Base-by-base conservation (phyloP, 306 rosid genomes). In the Canavalia ensiformis region DNA sequence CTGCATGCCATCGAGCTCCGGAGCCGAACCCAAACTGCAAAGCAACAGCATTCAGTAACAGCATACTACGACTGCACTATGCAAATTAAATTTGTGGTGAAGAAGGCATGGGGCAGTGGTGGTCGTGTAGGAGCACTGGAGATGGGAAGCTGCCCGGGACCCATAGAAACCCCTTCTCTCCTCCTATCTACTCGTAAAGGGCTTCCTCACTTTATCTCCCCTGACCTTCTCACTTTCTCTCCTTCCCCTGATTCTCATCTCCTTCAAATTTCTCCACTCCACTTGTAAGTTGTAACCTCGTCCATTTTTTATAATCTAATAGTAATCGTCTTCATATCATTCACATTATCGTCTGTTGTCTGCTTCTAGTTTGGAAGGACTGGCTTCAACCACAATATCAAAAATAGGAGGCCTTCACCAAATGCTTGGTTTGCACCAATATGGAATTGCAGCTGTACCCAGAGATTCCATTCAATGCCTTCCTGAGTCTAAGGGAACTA, bases 111-210 rank as follows among this genome's bases (percentile, higher is more conserved):
- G 94, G 80, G 92, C 89, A 78, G 82, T 25, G 91, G 97, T 70
- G 97, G 91, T 5, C 86, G 98, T 39, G 77, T 89, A 11, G 99
- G 99, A 8, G 76, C 83, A 8, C 54, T 95, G 11, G 91, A 88
- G 12, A 77, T 87, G 7, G 94, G 93, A 30, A 84, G 72, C 89
- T 88, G 86, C 83, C 79, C 90, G 0, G 39, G 52, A 76, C 81
- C 86, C 13, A 87, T 93, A 18, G 92, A 91, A 58, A 95, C 98
- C 0, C 99, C 99, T 7, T 88, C 90, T 28, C 92, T 95, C 72
- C 96, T 93, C 46, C 80, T 93, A 55, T 88, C 97, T 41, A 95
- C 98, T 3, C 92, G 99, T 5, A 91, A 93, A 88, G 99, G 97
- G 8, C 92, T 95, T 6, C 97, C 97, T 13, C 72, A 78, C 72